Evolutionary conservation across 75 land plant genomes (phyloP), one percentile per base, ranked within the genome.

Genomic region (Pinus tabuliformis): DNA sequence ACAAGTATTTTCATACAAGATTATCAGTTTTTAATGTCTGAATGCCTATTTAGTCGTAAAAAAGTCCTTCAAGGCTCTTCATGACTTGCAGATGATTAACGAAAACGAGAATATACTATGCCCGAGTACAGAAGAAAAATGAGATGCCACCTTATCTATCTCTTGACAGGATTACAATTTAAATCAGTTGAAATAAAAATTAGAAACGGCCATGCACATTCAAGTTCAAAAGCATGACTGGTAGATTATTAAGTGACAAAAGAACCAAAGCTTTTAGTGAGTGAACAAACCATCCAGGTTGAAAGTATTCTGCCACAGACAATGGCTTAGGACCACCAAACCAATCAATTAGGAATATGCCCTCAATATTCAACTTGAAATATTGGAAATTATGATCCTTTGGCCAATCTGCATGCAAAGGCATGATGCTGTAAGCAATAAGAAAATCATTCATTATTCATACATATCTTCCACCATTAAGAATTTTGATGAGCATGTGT

Each of bases 241-340:
- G 8, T 16, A 30, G 37, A 36, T 30, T 16, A 64, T 42, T 16
- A 39, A 18, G 24, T 21, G 42, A 42, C 21, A 68, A 68, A 68
- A 20, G 5, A n/a, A 12, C 18, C 36, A 65, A 17, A n/a, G 20
- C 8, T 18, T 68, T 22, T 20, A 42, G 22, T 68, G n/a, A 68
- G 49, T 39, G 42, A 68, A 82, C 88, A 75, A 70, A 86, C 80
- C 36, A 58, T 62, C 72, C 52, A 1, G 76, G n/a, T 18, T 83
- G 71, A 21, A 85, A 78, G 77, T 90, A 93, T 72, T 93, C 82
- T 3, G 80, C 86, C 75, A 93, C 80, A 2, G 95, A 83, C 8
- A 93, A 66, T 61, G 87, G 89, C 56, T 90, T 88, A 20, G 89
- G 85, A 33, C 91, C 93, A 54, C 95, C 92, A 85, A 80, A 93